Evolutionary conservation across 1,284 basidiomycete species (phyloP), one percentile per base, ranked within the genome.

Genomic region (Cutaneotrichosporon cavernicola): DNA sequence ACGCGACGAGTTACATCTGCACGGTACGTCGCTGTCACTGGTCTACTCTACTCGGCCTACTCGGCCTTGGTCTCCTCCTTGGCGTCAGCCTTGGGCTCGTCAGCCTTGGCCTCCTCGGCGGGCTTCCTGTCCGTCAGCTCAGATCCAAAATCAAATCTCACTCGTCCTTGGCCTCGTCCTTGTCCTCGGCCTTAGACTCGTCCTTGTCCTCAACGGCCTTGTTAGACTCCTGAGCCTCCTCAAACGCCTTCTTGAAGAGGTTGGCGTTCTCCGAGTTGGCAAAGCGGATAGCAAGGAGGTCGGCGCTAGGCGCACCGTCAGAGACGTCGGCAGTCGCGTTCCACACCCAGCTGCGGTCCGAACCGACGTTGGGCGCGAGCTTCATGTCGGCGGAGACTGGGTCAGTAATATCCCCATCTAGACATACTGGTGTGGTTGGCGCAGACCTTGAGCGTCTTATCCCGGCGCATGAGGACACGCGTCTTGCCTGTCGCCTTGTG

Each of bases 401-500:
- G 63, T 60, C 13, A 60, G 62, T 22, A 11, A 4, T 16, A 53
- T 36, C n/a, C 46, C n/a, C 31, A n/a, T 49, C 5, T 13, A 31
- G 14, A 88, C 92, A 83, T 76, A 97, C 96, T 87, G 73, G 87
- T 84, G 83, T 99, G 97, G 85, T 99, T 99, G 67, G 97, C 97
- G 84, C 97, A 99, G 80, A 99, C 95, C 83, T 99, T 99, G 82
- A 95, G 86, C 56, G 97, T 99, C 89, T 98, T 98, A 86, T 99
- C 97, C 81, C 97, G 91, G 83, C 97, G 87, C 97, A 99, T 99
- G 78, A 99, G 93, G 68, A 99, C 87, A 67, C 97, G 88, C 74
- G 97, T 86, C 83, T 97, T 98, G 84, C 89, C 88, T 51, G 89
- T 90, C 77, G 87, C 86, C 82, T 90, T 93, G 85, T 95, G 90